These are phyloP conservation scores for Chytriomyces confervae DNA, from an alignment of 192 early-diverging fungal species.

Conservation along the genomic window DNA sequence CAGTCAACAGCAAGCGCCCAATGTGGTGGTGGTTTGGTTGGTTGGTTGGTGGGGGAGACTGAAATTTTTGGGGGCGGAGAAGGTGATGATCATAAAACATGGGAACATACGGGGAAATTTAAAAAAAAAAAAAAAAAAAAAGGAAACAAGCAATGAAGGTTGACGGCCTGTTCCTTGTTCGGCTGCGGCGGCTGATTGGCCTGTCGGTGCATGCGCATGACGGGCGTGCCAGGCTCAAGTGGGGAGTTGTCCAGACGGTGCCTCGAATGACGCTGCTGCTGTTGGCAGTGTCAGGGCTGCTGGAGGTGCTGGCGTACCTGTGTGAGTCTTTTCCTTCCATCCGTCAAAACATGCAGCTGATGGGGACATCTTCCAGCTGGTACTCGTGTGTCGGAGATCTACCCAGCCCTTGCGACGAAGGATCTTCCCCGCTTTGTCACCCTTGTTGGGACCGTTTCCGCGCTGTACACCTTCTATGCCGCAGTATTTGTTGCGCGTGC, in stretches of 20 bases:
- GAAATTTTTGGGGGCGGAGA: too few relatives aligned
- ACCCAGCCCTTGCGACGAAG: conserved; percentile 70
- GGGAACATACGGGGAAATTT: too few relatives aligned
- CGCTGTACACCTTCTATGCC: conserved; percentile 33
- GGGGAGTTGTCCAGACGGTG: background rate
- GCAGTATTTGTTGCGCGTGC: conserved; percentile 55
- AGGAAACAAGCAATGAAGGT: background rate
- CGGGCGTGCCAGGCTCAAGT: background rate
- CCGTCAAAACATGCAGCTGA: background rate
- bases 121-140: too few relatives aligned
- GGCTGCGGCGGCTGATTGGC: conserved; percentile 14
- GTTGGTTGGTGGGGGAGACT: too few relatives aligned
- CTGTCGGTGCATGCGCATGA: background rate
- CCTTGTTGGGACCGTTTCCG: conserved; percentile 38
- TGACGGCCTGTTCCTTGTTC: conserved; percentile 3
- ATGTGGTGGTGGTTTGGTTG: too few relatives aligned
- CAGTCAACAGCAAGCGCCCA: too few relatives aligned
- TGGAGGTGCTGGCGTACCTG: conserved; percentile 17
- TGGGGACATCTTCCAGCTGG: conserved; percentile 47
- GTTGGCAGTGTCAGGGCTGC: background rate
- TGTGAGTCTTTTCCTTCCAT: conserved; percentile 4
- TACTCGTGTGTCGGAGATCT: conserved; percentile 74
- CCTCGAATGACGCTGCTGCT: background rate
- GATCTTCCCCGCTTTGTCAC: conserved; percentile 64
- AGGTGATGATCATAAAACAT: too few relatives aligned